Evolutionary conservation across 495 filamentous ascomycete genomes (phyloP), one percentile per base, ranked within the genome.

Genomic region (Penicillium pulvis): DNA sequence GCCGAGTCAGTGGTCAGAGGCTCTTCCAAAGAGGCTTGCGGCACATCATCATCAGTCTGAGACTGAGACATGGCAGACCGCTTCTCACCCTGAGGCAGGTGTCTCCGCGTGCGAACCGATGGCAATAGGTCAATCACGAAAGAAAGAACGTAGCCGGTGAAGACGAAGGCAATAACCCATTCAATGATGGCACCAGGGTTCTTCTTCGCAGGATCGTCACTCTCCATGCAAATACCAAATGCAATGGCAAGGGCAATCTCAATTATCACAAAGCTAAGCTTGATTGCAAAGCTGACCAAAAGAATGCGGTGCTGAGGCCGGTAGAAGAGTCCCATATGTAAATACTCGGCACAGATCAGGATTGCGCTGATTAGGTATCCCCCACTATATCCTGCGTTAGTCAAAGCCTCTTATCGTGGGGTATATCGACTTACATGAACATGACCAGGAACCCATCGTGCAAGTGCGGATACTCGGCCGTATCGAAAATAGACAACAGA

Each of bases 91-190:
- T 79, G 76, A 1, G 76, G 76, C 9, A 79, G 50, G 47, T 79
- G 74, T 35, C 71, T 73, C 57, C 86, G 88, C 4, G 84, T 90
- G 14, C 82, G 79, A 2, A 89, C 80, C 19, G 92, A 91, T 0
- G 94, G 94, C 51, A 91, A 76, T 39, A 98, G 79, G 69, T 98
- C 94, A 65, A 98, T 76, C 53, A 89, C 84, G 76, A 96, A 98
- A 41, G 90, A 92, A 48, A 96, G 82, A 43, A 96, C 78, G 71
- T 95, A 97, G 65, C 91, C 89, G 10, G 88, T 92, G 76, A 96
- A 98, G 59, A 97, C 79, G 63, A 98, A 87, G 23, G 92, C 87
- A 59, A 98, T 88, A 52, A 87, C 75, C 93, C 93, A 97, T 72
- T 91, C 89, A 31, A 90, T 67, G 16, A 88, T 75, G 0, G 87